These are phyloP conservation scores for Trichoderma sp. DNA, from an alignment of 2,329 filamentous ascomycete species.

Conservation along the genomic window DNA sequence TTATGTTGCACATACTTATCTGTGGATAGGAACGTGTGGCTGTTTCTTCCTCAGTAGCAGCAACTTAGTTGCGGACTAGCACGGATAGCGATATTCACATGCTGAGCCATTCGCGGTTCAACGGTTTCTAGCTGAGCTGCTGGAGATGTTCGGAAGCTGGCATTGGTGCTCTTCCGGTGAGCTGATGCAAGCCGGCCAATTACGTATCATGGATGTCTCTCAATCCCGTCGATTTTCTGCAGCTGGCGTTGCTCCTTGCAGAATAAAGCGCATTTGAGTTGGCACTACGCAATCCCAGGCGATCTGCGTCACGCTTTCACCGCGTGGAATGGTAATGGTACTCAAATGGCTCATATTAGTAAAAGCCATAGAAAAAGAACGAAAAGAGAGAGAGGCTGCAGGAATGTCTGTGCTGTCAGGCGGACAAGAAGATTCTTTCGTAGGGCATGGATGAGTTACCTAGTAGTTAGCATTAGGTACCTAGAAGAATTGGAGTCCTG, in stretches of 20 bases:
- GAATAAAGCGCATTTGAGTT: slow-evolving; percentile 9
- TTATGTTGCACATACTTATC: not conserved
- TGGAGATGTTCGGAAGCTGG: not conserved
- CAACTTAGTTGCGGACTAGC: not conserved
- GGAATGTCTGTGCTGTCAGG: not conserved
- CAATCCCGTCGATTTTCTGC: not conserved
- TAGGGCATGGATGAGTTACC: not conserved
- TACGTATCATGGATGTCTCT: not conserved
- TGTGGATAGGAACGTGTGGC: not conserved
- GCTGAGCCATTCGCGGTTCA: not conserved
- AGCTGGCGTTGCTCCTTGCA: slow-evolving; percentile 6
- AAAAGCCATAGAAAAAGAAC: not conserved
- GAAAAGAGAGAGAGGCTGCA: not conserved
- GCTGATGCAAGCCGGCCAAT: not conserved
- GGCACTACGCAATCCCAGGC: not conserved
- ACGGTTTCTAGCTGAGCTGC: not conserved
- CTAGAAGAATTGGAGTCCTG: not conserved
- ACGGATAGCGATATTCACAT: not conserved
- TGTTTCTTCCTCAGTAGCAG: not conserved
- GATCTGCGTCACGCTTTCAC: not conserved
- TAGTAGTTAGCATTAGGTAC: not conserved
- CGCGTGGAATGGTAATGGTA: not conserved
- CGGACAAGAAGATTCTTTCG: not conserved
- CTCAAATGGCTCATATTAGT: not conserved
- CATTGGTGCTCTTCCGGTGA: not conserved